These are phyloP conservation scores for Podila verticillata DNA, from an alignment of 192 early-diverging fungal species.

Conservation along the genomic window DNA sequence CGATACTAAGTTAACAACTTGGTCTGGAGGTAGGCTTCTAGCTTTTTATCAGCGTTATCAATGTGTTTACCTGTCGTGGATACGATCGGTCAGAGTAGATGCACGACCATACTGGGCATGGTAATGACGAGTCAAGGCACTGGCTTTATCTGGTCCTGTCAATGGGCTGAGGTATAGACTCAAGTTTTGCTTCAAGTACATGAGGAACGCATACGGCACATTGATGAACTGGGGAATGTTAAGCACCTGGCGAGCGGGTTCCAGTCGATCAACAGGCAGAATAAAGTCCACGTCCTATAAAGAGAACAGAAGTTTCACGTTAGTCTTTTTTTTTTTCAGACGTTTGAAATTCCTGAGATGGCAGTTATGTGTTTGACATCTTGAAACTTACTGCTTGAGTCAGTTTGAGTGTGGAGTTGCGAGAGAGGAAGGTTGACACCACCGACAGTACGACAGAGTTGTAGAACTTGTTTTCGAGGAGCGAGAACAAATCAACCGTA, in stretches of 20 bases:
- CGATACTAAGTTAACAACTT: neutral
- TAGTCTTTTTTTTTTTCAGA: neutral
- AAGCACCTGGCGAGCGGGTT: slow-evolving; percentile 50
- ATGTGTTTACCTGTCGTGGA: slow-evolving; percentile 26
- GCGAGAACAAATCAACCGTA: slow-evolving; percentile 65
- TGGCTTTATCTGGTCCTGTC: slow-evolving; percentile 52
- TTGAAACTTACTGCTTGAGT: slow-evolving; percentile 61
- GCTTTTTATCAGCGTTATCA: neutral
- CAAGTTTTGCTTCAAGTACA: slow-evolving; percentile 72
- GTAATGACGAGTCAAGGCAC: slow-evolving; percentile 52
- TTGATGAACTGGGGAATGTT: slow-evolving; percentile 63
- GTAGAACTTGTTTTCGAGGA: slow-evolving; percentile 73
- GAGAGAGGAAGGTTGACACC: slow-evolving; percentile 70
- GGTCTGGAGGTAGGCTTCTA: neutral
- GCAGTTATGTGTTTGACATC: neutral
- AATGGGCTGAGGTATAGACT: slow-evolving; percentile 52
- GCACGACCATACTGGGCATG: slow-evolving; percentile 46
- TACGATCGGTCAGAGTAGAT: slow-evolving; percentile 7
- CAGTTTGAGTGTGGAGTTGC: slow-evolving; percentile 73
- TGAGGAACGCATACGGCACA: slow-evolving; percentile 68
- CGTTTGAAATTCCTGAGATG: neutral
- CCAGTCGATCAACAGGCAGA: slow-evolving; percentile 65
- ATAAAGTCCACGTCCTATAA: slow-evolving; percentile 83
- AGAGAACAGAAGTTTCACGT: neutral
- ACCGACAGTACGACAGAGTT: slow-evolving; percentile 68